These are phyloP conservation scores for Dillenia suffruticosa DNA, from an alignment of 164 flowering plant species.

Conservation along the genomic window DNA sequence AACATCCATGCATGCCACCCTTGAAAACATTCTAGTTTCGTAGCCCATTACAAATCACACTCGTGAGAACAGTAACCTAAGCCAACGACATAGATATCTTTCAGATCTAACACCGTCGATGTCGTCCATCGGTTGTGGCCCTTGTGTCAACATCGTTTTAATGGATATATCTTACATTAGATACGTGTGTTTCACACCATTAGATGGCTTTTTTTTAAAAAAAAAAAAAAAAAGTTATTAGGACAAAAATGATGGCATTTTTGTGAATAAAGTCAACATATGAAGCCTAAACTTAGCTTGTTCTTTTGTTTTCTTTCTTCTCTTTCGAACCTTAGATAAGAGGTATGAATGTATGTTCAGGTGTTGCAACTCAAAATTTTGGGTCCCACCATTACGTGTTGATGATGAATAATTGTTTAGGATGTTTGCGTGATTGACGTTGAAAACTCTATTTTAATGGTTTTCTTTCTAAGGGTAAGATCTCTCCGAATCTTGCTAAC, in stretches of 20 bases:
- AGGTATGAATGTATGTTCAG: constrained; percentile 17
- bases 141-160: constrained; percentile 25
- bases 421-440: constrained; percentile 82
- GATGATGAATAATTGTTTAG: constrained; percentile 35
- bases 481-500: constrained; percentile 75
- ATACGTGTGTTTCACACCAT: constrained; percentile 25
- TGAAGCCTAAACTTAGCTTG: constrained; percentile 2
- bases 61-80: too few relatives aligned
- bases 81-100: not conserved
- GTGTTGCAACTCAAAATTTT: constrained; percentile 16
- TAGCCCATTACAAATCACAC: too few relatives aligned
- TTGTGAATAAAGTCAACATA: constrained; percentile 9
- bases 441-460: constrained; percentile 15
- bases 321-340: too few relatives aligned
- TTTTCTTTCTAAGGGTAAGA: constrained; percentile 21
- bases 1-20: constrained; percentile 23
- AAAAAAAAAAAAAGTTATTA: too few relatives aligned
- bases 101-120: constrained; percentile 13
- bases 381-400: constrained; percentile 43
- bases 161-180: constrained; percentile 20
- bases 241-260: not conserved
- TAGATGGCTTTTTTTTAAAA: too few relatives aligned
- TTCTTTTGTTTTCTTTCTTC: too few relatives aligned
- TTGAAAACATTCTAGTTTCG: too few relatives aligned
- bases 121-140: constrained; percentile 10